phyloP scores from a whole-genome alignment of 2,329 filamentous ascomycete genomes.

The Reticulascus tulasneorum region DNA sequence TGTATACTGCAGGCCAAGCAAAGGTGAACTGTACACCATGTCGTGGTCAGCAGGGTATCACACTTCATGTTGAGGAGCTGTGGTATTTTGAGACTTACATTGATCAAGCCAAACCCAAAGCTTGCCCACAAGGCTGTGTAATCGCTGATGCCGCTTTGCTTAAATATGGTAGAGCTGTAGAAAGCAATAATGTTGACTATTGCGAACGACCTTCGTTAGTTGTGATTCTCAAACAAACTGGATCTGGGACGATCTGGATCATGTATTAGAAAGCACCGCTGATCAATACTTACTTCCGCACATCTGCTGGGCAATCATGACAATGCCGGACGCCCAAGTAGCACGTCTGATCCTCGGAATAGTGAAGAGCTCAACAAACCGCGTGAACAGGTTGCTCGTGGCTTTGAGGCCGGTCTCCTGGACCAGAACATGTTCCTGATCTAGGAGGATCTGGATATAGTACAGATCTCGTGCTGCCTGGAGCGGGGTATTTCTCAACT shows the following conservation, averaged over 20 bases:
- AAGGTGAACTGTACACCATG: conserved; percentile 59
- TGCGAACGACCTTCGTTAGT: conserved; percentile 1
- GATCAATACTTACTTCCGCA: conserved; percentile 39
- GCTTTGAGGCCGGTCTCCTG: conserved; percentile 24
- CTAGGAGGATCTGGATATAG: conserved; percentile 45
- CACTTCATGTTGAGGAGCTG: background rate
- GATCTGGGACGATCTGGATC: background rate
- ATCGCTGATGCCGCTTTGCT: conserved; percentile 33
- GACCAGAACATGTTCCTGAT: conserved; percentile 24
- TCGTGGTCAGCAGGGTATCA: background rate
- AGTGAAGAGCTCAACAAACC: conserved; percentile 54
- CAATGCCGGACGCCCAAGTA: conserved; percentile 61
- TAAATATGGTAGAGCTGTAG: conserved; percentile 44
- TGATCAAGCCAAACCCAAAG: conserved; percentile 48
- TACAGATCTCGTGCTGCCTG: conserved; percentile 62
- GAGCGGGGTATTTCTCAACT: conserved; percentile 53
- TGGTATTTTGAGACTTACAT: conserved; percentile 25
- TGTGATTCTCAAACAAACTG: background rate
- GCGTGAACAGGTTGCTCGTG: conserved; percentile 42
- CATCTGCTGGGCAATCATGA: conserved; percentile 65
- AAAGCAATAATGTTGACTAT: conserved; percentile 47
- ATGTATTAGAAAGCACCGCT: background rate
- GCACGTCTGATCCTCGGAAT: conserved; percentile 56
- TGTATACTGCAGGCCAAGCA: conserved; percentile 63
- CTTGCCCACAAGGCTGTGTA: conserved; percentile 36